These are phyloP conservation scores for Gamsiella multidivaricata DNA, from an alignment of 192 early-diverging fungal species.

Conservation along the genomic window DNA sequence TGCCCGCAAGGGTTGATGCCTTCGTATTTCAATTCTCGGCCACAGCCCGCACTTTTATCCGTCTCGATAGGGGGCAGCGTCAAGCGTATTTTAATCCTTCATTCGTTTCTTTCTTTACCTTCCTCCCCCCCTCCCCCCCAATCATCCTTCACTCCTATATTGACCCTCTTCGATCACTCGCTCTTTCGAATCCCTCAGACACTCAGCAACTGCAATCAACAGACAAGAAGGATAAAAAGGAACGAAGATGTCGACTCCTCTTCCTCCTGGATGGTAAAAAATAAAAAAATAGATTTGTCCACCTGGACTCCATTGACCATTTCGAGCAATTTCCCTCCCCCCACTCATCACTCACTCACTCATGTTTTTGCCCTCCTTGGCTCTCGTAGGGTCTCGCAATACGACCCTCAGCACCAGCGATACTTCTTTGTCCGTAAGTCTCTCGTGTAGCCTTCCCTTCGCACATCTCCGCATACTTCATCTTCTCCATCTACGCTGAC, in stretches of 20 bases:
- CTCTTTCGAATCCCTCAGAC: no score
- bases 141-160: neutral
- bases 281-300: no score
- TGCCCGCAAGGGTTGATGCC: neutral
- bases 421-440: neutral
- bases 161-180: neutral
- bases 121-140: neutral
- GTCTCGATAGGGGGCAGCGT: no score
- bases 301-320: neutral
- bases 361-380: no score
- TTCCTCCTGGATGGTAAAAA: conserved; percentile 1
- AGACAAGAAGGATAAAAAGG: no score
- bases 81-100: no score
- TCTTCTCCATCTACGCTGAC: neutral
- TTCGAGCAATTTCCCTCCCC: neutral
- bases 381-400: conserved; percentile 3
- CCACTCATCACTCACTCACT: neutral
- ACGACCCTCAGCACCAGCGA: neutral
- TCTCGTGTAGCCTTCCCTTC: neutral
- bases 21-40: neutral
- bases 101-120: neutral
- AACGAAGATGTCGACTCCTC: neutral
- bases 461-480: no score
- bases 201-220: no score
- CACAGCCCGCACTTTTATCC: no score